phyloP scores from a whole-genome alignment of 768 basidiomycete genomes.

The Russula ochroleuca region DNA sequence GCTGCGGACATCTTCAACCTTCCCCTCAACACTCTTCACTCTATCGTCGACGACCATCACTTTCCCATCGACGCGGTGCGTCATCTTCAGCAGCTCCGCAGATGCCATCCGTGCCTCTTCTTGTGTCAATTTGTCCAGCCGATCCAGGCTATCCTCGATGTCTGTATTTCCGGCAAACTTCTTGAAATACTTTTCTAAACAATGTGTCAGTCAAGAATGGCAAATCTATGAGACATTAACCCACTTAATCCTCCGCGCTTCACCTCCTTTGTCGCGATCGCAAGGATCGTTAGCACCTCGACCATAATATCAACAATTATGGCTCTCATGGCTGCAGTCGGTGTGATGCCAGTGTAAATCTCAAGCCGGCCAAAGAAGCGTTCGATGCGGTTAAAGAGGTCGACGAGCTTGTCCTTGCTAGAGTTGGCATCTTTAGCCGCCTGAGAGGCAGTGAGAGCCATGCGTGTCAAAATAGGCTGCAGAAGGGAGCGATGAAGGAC shows the following conservation, averaged over 20 bases:
- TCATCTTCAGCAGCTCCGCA: not conserved
- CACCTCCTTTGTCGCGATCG: not conserved
- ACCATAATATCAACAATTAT: not conserved
- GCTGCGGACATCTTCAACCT: not conserved
- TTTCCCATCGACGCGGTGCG: not conserved
- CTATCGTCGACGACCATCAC: not conserved
- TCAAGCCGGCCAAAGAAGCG: not conserved
- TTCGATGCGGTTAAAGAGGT: not conserved
- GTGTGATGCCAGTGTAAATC: not conserved
- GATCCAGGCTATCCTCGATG: not conserved
- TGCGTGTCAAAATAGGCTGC: not conserved
- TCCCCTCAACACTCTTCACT: not conserved
- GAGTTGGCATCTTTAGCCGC: not conserved
- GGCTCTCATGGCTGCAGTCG: not conserved
- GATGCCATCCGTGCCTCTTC: not conserved
- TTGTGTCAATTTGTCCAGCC: not conserved
- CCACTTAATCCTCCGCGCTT: slow-evolving; percentile 5
- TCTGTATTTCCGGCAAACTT: not conserved
- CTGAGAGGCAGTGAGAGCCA: not conserved
- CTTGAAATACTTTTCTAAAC: not conserved
- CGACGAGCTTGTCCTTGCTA: not conserved
- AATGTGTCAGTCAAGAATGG: not conserved
- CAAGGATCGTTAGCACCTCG: not conserved
- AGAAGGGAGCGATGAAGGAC: not conserved
- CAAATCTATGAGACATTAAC: not conserved